Evolutionary conservation across 768 basidiomycete genomes (phyloP), one percentile per base, ranked within the genome.

Genomic region (Pholiota microspora): DNA sequence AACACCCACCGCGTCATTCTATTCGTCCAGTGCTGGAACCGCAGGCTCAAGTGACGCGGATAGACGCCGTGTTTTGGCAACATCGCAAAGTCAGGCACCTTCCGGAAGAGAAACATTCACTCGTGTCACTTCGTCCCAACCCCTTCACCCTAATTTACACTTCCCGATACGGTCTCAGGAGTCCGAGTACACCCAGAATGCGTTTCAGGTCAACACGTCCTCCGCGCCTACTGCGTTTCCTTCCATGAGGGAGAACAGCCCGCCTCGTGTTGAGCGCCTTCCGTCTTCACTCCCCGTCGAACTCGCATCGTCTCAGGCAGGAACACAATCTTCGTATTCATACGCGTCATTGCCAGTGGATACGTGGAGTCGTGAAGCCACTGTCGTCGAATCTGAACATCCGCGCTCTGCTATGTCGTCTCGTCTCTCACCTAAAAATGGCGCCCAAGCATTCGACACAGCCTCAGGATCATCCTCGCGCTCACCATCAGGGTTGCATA

Each of bases 1-100:
- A 15, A 68, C 71, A 1, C 62, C 73, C 7, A 72, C 74, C 29
- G 64, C 67, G n/a, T 69, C 71, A 8, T 74, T 73, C 51, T 71
- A 71, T 52, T 49, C 55, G 12, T 55, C 54, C 10, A 62, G 50
- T 36, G 29, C 55, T n/a, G 47, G 46, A 8, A 47, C 53, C 3
- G 51, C 29, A 6, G 31, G 49, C 18, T 53, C 57, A 8, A 53
- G 16, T 34, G 59, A 55, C 2, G 27, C 25, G 31, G 50, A 59
- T 36, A 36, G 51, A 24, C 52, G 45, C 29, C 49, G 60, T 15
- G 53, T 46, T 29, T 40, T 62, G 1, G 53, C 47, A 10, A 13
- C 48, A 27, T 28, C 56, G 46, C 56, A 54, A 29, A 60, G 53
- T 45, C 49, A 40, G 23, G 36, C 54, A 34, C 47, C 32, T 35